Evolutionary conservation across 2,329 filamentous ascomycete genomes (phyloP), one percentile per base, ranked within the genome.

Genomic region (Aaosphaeria arxii): DNA sequence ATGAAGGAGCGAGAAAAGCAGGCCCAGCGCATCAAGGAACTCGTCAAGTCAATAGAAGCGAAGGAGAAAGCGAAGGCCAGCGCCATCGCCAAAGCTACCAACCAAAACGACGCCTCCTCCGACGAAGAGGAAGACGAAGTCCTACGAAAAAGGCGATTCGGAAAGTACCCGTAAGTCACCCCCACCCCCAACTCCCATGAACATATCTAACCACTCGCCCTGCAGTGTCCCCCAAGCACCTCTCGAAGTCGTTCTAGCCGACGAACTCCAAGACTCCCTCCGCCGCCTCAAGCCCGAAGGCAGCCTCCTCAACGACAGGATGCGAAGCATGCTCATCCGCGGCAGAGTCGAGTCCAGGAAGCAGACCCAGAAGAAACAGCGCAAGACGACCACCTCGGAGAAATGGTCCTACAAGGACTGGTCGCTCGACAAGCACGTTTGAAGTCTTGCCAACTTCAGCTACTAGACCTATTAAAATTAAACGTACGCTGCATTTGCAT

Each of bases 331-430:
- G 73, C 77, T 97, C 53, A 81, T 97, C 32, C 84, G 91, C 54
- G 94, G 94, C 50, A 95, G 94, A 74, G 74, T 99, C 52, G 94
- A 99, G 77, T 82, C 83, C 43, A 81, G 94, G 59, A 86, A 86
- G 67, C 85, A 86, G 45, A 82, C 92, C 49, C 82, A 86, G 5
- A 92, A 94, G 74, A 81, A 81, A 62, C 95, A 89, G 80, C 82
- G 83, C 54, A 91, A 85, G 79, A 85, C 77, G 58, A 89, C 88
- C 70, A 73, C 85, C 44, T 96, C 90, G 5, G 94, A 97, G 81
- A 99, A 97, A 75, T 99, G 94, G 94, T 84, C 86, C 40, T 89
- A 96, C 77, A 99, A 99, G 79, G 94, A 99, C 69, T 99, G 96
- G 72, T 80, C 77, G 59, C 72, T 88, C 9, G 17, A 40, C 17